Conservation (phyloP, 2,329 filamentous ascomycete genomes). For the Alternaria triticimaculans region DNA sequence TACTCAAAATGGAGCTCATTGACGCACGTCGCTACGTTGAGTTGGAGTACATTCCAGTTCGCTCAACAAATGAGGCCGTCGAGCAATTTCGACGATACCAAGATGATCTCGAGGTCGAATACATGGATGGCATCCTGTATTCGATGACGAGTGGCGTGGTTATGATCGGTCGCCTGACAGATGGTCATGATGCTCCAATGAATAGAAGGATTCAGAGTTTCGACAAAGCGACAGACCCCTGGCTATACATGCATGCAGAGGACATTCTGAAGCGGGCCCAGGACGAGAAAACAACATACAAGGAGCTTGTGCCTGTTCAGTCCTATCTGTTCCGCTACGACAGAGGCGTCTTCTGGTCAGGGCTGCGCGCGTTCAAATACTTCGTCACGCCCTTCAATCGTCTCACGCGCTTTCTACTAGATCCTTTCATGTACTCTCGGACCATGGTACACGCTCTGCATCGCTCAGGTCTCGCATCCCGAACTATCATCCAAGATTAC, state of each 20-base stretch:
- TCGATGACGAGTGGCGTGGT: slow-evolving; percentile 62
- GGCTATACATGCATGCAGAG: slow-evolving; percentile 75
- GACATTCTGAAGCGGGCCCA: slow-evolving; percentile 24
- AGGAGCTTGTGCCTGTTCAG: slow-evolving; percentile 54
- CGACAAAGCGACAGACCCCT: slow-evolving; percentile 67
- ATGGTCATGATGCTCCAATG: slow-evolving; percentile 49
- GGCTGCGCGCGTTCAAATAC: slow-evolving; percentile 65
- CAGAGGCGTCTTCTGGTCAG: slow-evolving; percentile 70
- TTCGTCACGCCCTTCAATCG: slow-evolving; percentile 67
- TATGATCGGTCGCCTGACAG: slow-evolving; percentile 65
- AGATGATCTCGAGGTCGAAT: slow-evolving; percentile 59
- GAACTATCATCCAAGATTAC: slow-evolving; percentile 69
- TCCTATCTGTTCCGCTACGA: slow-evolving; percentile 69
- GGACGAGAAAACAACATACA: slow-evolving; percentile 19
- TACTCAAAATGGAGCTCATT: slow-evolving; percentile 65
- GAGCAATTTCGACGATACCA: slow-evolving; percentile 57
- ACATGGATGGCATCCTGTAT: slow-evolving; percentile 74
- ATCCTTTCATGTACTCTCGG: slow-evolving; percentile 67
- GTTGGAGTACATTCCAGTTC: slow-evolving; percentile 65
- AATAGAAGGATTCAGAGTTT: slow-evolving; percentile 53
- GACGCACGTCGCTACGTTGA: slow-evolving; percentile 64
- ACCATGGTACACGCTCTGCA: slow-evolving; percentile 70
- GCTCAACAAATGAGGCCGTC: slow-evolving; percentile 58
- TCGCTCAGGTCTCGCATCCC: slow-evolving; percentile 60
- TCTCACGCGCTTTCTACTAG: slow-evolving; percentile 64